Evolutionary conservation across 2,329 filamentous ascomycete species (phyloP).

Genomic region (Reticulascus tulasneorum): DNA sequence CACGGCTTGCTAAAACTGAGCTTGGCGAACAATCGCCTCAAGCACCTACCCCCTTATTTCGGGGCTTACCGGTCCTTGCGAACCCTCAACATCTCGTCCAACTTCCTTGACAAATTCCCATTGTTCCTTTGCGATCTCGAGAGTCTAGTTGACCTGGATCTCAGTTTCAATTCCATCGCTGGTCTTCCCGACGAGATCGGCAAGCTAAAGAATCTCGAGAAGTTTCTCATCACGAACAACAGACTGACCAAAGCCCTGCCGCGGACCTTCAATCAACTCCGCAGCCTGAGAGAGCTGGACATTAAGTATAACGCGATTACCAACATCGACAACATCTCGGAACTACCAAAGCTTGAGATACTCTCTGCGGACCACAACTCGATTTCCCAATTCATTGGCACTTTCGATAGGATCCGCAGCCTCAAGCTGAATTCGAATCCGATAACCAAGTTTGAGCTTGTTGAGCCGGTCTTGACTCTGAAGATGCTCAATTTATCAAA

Average conservation of each 20-base stretch:
- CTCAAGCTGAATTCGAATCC: slow-evolving; percentile 93
- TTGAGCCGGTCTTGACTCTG: slow-evolving; percentile 70
- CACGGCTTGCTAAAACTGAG: slow-evolving; percentile 81
- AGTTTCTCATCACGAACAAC: slow-evolving; percentile 95
- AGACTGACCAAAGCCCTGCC: slow-evolving; percentile 74
- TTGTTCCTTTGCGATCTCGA: slow-evolving; percentile 77
- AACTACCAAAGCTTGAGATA: slow-evolving; percentile 81
- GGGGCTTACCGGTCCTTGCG: slow-evolving; percentile 73
- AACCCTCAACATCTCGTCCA: slow-evolving; percentile 88
- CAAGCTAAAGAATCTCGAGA: slow-evolving; percentile 73
- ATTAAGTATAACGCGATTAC: slow-evolving; percentile 89
- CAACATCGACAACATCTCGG: slow-evolving; percentile 81
- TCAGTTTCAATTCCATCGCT: slow-evolving; percentile 92
- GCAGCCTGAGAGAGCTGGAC: slow-evolving; percentile 83
- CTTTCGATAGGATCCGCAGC: slow-evolving; percentile 79
- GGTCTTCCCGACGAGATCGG: slow-evolving; percentile 75
- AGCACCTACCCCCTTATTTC: slow-evolving; percentile 75
- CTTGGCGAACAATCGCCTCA: slow-evolving; percentile 87
- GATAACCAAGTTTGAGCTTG: slow-evolving; percentile 87
- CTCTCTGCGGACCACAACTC: slow-evolving; percentile 89
- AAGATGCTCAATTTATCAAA: slow-evolving; percentile 87
- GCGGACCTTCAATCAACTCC: slow-evolving; percentile 65
- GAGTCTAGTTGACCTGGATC: slow-evolving; percentile 84
- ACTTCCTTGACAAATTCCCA: slow-evolving; percentile 82
- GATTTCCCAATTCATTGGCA: slow-evolving; percentile 83